phyloP scores from a whole-genome alignment of 306 rosid genomes.

The Prunus padus region DNA sequence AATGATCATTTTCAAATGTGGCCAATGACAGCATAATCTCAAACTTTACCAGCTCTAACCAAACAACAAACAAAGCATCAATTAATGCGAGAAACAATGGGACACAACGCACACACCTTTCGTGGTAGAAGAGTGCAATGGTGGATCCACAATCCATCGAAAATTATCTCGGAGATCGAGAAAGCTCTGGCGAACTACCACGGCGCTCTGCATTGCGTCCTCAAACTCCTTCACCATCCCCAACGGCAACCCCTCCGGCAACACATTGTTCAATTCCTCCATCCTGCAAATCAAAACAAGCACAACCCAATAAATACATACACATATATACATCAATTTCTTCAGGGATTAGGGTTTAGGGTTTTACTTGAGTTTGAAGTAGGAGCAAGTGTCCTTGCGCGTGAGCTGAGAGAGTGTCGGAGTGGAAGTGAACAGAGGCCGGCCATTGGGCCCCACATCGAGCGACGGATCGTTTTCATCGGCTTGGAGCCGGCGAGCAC shows the following conservation, averaged over 20 bases:
- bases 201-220: conserved; percentile 64
- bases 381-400: conserved; percentile 47
- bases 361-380: conserved; percentile 66
- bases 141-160: conserved; percentile 67
- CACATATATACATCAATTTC: neutral
- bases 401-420: conserved; percentile 59
- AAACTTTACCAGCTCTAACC: neutral
- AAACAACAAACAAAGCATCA: neutral
- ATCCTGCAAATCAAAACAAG: conserved; percentile 32
- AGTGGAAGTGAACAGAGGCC: conserved; percentile 64
- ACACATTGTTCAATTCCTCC: conserved; percentile 50
- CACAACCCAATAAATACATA: conserved; percentile 1
- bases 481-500: conserved; percentile 59
- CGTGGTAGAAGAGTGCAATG: conserved; percentile 46
- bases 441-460: conserved; percentile 66
- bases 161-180: conserved; percentile 88
- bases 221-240: conserved; percentile 88
- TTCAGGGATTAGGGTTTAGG: neutral
- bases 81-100: neutral
- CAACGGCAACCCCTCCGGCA: conserved; percentile 84
- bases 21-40: neutral
- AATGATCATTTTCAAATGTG: neutral
- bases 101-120: conserved; percentile 44
- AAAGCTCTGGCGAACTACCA: conserved; percentile 78
- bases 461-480: conserved; percentile 70